A percentile compares a stretch with the other conserved stretches of the same genome.
phyloP scores from a whole-genome alignment of 371 early-diverging fungal species.

The Sporodiniella umbellata region DNA sequence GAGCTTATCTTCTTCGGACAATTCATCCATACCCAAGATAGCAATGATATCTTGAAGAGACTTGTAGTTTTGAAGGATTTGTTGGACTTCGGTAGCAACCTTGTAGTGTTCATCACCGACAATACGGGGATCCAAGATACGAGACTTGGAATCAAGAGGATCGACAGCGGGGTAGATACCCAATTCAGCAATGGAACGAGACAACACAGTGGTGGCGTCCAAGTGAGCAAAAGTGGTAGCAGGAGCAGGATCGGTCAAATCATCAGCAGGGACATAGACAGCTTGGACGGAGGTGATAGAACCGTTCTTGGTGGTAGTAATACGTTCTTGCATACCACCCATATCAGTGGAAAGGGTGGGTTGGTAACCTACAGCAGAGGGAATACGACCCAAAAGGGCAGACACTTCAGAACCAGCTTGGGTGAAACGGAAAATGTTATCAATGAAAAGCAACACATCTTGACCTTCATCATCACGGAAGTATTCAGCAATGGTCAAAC shows the following conservation, averaged over 20 bases:
- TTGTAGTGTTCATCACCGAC: conserved; percentile 93
- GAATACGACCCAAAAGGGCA: conserved; percentile 97
- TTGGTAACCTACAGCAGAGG: conserved; percentile 90
- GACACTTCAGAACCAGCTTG: conserved; percentile 94
- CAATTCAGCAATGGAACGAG: conserved; percentile 95
- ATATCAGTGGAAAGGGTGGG: conserved; percentile 89
- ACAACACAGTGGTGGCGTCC: conserved; percentile 99
- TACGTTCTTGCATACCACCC: conserved; percentile 92
- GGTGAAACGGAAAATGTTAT: conserved; percentile 94
- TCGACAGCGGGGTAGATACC: conserved; percentile 99
- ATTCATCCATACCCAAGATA: conserved; percentile 94
- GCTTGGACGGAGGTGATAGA: conserved; percentile 94
- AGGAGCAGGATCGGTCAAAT: conserved; percentile 98
- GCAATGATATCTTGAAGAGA: conserved; percentile 96
- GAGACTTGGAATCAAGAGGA: conserved; percentile 96
- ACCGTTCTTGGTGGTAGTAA: conserved; percentile 98
- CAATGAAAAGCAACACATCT: conserved; percentile 96
- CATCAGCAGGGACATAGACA: conserved; percentile 89
- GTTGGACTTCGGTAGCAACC: conserved; percentile 89
- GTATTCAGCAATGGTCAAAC: conserved; percentile 97
- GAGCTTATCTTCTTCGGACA: conserved; percentile 95
- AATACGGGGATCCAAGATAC: conserved; percentile 93
- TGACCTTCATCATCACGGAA: conserved; percentile 99
- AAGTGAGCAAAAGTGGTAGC: conserved; percentile 98
- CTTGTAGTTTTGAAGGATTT: conserved; percentile 94